A percentile compares a stretch with the other conserved stretches of the same genome.
These are phyloP conservation scores for Chrysosporium queenslandicum DNA, from an alignment of 2,329 filamentous ascomycete species.

Conservation along the genomic window DNA sequence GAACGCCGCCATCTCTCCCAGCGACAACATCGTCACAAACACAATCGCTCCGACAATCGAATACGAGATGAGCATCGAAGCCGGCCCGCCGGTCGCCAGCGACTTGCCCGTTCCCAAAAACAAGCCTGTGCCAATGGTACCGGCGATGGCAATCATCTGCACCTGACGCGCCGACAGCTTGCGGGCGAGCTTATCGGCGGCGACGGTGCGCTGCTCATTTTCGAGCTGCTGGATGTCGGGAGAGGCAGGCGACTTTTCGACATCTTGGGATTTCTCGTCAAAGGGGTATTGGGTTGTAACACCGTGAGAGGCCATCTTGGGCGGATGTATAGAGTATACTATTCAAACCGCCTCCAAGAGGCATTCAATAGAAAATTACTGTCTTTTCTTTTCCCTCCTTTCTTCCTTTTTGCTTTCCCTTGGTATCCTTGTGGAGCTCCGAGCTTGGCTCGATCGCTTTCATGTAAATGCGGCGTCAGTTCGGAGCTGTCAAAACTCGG, in stretches of 20 bases:
- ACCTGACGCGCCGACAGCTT: slow-evolving; percentile 53
- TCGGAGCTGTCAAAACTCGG: not conserved
- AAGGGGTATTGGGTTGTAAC: not conserved
- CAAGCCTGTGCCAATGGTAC: slow-evolving; percentile 45
- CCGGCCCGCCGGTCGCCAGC: slow-evolving; percentile 50
- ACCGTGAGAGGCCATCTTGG: slow-evolving; percentile 3
- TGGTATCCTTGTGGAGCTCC: not conserved
- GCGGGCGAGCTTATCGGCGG: slow-evolving; percentile 44
- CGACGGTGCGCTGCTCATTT: slow-evolving; percentile 15
- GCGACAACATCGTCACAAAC: slow-evolving; percentile 48
- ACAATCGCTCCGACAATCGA: slow-evolving; percentile 49
- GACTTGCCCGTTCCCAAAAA: slow-evolving; percentile 55
- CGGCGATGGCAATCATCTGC: slow-evolving; percentile 53
- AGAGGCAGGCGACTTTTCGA: slow-evolving; percentile 12
- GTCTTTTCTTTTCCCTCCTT: not conserved
- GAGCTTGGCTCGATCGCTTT: not conserved
- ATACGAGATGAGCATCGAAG: slow-evolving; percentile 49
- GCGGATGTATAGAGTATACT: not conserved
- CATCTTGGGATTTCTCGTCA: slow-evolving; percentile 9
- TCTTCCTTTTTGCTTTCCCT: not conserved
- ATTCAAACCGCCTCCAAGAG: not conserved
- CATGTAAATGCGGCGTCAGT: not conserved
- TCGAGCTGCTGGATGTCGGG: slow-evolving; percentile 3
- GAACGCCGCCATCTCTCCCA: slow-evolving; percentile 54
- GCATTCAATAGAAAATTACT: not conserved